Conservation (phyloP, 805 yeast genomes). For the Metschnikowia gruessii region DNA sequence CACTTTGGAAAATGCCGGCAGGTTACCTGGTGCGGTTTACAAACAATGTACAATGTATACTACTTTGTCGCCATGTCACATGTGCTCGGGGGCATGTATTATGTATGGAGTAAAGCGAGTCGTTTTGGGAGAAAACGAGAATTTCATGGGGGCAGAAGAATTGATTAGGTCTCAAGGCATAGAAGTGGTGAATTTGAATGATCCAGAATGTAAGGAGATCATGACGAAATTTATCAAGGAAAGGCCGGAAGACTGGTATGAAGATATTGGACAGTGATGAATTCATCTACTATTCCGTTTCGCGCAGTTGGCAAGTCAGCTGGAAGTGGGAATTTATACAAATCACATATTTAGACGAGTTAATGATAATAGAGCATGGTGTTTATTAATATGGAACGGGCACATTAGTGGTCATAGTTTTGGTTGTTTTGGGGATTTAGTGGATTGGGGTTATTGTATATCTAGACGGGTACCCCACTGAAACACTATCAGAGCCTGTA, state of each 20-base stretch:
- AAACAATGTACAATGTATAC: conserved; percentile 89
- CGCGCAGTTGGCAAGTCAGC: not conserved
- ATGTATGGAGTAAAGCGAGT: conserved; percentile 85
- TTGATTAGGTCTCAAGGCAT: conserved; percentile 65
- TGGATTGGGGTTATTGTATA: too few species aligned
- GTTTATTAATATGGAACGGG: too few species aligned
- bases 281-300: not conserved
- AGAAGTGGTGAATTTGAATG: conserved; percentile 61
- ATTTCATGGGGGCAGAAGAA: conserved; percentile 81
- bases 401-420: too few species aligned
- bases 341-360: not conserved
- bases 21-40: conserved; percentile 76
- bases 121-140: conserved; percentile 85
- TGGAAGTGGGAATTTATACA: not conserved
- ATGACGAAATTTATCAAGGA: conserved; percentile 78
- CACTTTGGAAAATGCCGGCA: conserved; percentile 86
- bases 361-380: not conserved
- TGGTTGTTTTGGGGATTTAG: too few species aligned
- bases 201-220: conserved; percentile 59
- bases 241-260: conserved; percentile 76
- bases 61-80: conserved; percentile 87
- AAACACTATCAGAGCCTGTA: too few species aligned
- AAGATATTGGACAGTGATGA: conserved; percentile 62
- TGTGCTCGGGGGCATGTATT: conserved; percentile 93
- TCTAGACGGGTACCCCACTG: too few species aligned